Evolutionary conservation across 169 alveolate genomes (phyloP).

Genomic region (Eimeria nieschulzi): DNA sequence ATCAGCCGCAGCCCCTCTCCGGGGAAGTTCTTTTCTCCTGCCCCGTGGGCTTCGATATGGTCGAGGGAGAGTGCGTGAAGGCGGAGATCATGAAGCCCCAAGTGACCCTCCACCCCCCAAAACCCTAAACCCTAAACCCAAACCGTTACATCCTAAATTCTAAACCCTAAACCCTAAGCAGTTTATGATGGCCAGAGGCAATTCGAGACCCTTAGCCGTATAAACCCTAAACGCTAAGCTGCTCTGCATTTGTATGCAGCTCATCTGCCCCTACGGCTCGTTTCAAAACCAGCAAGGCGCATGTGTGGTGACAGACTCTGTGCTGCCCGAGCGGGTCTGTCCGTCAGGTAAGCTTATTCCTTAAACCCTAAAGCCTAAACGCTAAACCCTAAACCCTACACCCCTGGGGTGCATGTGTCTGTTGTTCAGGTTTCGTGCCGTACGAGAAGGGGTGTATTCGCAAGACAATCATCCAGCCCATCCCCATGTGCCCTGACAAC

Average conservation of each 20-base stretch:
- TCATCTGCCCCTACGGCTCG: slow-evolving; percentile 16
- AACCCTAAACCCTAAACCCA: slow-evolving; percentile 36
- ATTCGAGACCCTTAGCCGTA: not conserved
- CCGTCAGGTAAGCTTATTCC: slow-evolving; percentile 25
- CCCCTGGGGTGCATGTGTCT: not conserved
- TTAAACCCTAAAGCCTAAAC: slow-evolving; percentile 5
- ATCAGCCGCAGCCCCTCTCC: not conserved
- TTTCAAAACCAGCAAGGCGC: slow-evolving; percentile 41
- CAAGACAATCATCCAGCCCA: slow-evolving; percentile 22
- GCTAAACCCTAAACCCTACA: not conserved
- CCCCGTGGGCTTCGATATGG: slow-evolving; percentile 1
- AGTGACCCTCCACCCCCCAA: not conserved
- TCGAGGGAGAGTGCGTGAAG: slow-evolving; percentile 8
- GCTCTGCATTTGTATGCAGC: not conserved
- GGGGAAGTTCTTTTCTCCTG: slow-evolving; percentile 18
- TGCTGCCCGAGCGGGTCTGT: slow-evolving; percentile 42
- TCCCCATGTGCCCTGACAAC: slow-evolving; percentile 22
- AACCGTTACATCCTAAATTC: not conserved
- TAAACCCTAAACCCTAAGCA: not conserved
- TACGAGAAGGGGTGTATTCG: slow-evolving; percentile 68
- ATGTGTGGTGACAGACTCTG: slow-evolving; percentile 25
- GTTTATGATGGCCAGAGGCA: not conserved
- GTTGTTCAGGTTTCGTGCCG: slow-evolving; percentile 37
- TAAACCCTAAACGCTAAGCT: slow-evolving; percentile 17
- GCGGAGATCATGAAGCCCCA: not conserved